Conservation (phyloP, 192 early-diverging fungal species). For the Coemansia sp. region DNA sequence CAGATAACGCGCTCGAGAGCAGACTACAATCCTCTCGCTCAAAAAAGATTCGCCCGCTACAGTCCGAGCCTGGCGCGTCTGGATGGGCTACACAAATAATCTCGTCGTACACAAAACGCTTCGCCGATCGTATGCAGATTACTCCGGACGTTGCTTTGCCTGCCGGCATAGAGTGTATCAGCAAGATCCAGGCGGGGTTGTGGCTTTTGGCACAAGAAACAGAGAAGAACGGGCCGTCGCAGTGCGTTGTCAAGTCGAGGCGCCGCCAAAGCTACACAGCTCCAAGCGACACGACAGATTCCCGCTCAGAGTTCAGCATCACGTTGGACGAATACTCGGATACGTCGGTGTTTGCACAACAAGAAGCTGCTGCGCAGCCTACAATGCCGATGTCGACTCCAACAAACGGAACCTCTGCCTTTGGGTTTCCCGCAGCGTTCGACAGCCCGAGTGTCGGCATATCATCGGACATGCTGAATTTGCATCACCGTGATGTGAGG, state of each 20-base stretch:
- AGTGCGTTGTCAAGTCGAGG: conserved; percentile 28
- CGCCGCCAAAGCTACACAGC: conserved; percentile 29
- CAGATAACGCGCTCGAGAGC: neutral
- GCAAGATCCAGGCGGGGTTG: conserved; percentile 31
- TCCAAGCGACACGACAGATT: conserved; percentile 21
- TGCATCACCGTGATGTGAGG: conserved; percentile 15
- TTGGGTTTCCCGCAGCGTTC: neutral
- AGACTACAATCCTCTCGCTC: neutral
- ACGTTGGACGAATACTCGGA: conserved; percentile 21
- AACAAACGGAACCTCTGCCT: conserved; percentile 8
- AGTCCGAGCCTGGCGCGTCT: conserved; percentile 1
- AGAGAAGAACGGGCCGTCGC: conserved; percentile 13
- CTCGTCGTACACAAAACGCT: conserved; percentile 8
- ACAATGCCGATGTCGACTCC: conserved; percentile 2
- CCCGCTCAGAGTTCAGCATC: conserved; percentile 25
- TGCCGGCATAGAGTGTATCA: conserved; percentile 26
- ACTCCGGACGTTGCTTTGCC: conserved; percentile 19
- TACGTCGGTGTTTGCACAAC: conserved; percentile 28
- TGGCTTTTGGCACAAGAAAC: conserved; percentile 39
- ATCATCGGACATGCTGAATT: conserved; percentile 4
- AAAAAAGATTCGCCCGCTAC: neutral
- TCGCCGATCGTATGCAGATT: conserved; percentile 9
- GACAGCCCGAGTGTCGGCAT: neutral
- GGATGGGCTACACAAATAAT: conserved; percentile 12
- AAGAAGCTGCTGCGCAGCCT: neutral